Evolutionary conservation across 345 rosid genomes (phyloP), one percentile per base, ranked within the genome.

Genomic region (Moringa oleifera): DNA sequence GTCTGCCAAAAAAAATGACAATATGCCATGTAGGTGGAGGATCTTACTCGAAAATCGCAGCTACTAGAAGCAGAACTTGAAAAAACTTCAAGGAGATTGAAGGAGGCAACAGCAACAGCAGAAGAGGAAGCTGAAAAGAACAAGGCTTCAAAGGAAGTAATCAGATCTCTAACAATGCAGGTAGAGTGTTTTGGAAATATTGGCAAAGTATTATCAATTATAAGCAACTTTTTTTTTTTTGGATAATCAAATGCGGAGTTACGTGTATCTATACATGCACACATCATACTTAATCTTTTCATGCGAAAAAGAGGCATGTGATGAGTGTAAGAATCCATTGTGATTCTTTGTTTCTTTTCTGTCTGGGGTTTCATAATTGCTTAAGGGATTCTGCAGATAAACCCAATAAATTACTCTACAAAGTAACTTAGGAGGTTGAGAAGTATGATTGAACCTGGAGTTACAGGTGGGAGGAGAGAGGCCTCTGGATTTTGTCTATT

Each of bases 61-160:
- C 54, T 74, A 68, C 85, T 79, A 59, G 86, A 88, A 53, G 68
- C 55, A 17, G 77, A 88, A 67, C 81, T 85, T 20, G 81, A 77
- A 73, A 77, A 65, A 66, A 76, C 80, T 51, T 62, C 79, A 0
- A 76, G 68, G 62, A 76, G 73, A 65, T 80, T 80, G 74, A 85
- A 83, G 67, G 86, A 82, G 60, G 82, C 88, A 28, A 23, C 56
- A 47, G 70, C 62, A 59, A 61, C 64, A 52, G 86, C 83, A 0
- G 59, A 61, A 9, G 80, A 83, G 70, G 89, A 88, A 69, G 73
- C 80, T 67, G 75, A 79, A 63, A 88, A 82, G 63, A 71, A 81
- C 67, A 85, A 74, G 66, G 75, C 80, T 65, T 81, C 84, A 36
- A 72, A 75, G 73, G 84, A 80, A 67, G 75, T 74, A 33, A 75